Conservation (phyloP, 768 basidiomycete species). For the Arthromyces matolae region DNA sequence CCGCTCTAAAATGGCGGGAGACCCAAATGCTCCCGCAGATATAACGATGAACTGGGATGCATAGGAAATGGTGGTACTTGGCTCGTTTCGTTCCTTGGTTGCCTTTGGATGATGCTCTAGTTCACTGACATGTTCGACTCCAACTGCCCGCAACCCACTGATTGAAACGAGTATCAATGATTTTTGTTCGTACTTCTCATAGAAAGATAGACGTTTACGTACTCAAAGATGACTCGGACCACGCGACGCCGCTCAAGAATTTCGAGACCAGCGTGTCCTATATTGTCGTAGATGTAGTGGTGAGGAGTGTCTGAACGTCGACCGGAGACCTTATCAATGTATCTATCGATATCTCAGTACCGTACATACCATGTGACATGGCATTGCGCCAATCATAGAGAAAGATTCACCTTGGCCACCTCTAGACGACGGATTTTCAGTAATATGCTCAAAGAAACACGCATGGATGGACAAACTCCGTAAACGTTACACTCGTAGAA, state of each 20-base stretch:
- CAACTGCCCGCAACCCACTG: constrained; percentile 42
- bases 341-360: constrained; percentile 32
- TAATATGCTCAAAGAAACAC: background rate
- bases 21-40: constrained; percentile 52
- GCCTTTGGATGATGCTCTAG: constrained; percentile 22
- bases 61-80: constrained; percentile 28
- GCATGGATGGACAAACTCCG: constrained; percentile 32
- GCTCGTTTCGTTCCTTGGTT: constrained; percentile 13
- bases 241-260: constrained; percentile 41
- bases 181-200: background rate
- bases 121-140: constrained; percentile 49
- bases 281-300: constrained; percentile 46
- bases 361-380: background rate
- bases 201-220: constrained; percentile 5
- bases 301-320: constrained; percentile 54
- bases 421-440: constrained; percentile 23
- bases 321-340: constrained; percentile 48
- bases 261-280: constrained; percentile 38
- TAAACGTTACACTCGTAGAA: constrained; percentile 42
- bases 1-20: constrained; percentile 53
- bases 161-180: too few species aligned
- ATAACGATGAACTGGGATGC: constrained; percentile 46
- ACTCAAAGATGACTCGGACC: constrained; percentile 49
- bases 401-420: constrained; percentile 47
- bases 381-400: too few species aligned